Conservation (phyloP, 140 eudicot species). For the Anethum foeniculum region DNA sequence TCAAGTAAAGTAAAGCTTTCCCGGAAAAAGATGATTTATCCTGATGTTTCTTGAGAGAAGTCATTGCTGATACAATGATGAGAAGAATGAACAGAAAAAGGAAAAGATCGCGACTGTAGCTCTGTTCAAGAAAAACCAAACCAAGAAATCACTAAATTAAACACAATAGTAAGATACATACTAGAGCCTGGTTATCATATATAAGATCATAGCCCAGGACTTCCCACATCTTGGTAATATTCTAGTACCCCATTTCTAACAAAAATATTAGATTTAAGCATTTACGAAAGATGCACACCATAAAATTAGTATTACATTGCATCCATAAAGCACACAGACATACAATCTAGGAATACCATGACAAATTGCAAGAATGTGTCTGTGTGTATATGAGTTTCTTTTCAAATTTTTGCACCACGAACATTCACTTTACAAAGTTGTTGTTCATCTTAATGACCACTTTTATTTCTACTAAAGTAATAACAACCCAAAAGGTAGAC, state of each 20-base stretch:
- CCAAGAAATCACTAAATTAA: not conserved
- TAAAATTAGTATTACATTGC: not conserved
- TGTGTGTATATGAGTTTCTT: not conserved
- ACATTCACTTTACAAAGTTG: not conserved
- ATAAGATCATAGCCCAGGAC: not conserved
- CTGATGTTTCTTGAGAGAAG: conserved; percentile 73
- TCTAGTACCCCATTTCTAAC: not conserved
- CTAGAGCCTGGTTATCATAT: not conserved
- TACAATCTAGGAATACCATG: not conserved
- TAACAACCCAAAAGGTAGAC: not conserved
- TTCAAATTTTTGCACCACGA: not conserved
- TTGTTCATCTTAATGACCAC: not conserved
- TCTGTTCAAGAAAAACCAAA: conserved; percentile 38
- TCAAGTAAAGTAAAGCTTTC: conserved; percentile 74
- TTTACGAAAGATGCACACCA: not conserved
- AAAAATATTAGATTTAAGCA: not conserved
- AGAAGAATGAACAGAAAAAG: conserved; percentile 71
- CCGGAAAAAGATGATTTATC: conserved; percentile 93
- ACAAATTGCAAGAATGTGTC: not conserved
- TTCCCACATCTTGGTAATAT: not conserved
- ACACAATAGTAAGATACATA: not conserved
- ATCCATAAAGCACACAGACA: not conserved
- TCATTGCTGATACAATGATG: conserved; percentile 82
- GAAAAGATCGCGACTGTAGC: conserved; percentile 89
- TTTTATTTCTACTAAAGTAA: not conserved